Percentiles rank a stretch among this genome's conserved stretches.
Conservation (phyloP, 2,329 filamentous ascomycete species). For the Ophiosphaerella herpotricha region DNA sequence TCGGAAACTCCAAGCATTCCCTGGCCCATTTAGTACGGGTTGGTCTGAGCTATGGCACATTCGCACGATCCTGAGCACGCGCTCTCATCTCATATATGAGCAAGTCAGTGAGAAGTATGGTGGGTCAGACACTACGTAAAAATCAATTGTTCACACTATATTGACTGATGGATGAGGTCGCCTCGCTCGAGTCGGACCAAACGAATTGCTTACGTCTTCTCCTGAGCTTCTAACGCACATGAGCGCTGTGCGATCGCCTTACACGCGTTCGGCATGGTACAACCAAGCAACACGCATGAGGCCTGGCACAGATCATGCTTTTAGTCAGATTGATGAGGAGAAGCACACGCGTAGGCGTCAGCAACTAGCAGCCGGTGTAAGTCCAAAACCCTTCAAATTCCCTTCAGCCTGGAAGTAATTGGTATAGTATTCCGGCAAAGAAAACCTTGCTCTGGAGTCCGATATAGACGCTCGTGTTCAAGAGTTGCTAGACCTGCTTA, state of each 20-base stretch:
- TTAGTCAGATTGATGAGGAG: conserved; percentile 53
- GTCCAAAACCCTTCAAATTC: no score
- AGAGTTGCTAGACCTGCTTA: conserved; percentile 54
- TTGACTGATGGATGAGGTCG: conserved; percentile 25
- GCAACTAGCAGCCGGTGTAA: conserved; percentile 54
- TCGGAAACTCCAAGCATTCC: conserved; percentile 21
- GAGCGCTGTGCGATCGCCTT: conserved; percentile 46
- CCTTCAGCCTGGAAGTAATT: no score
- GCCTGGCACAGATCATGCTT: conserved; percentile 56
- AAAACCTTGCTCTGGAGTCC: conserved; percentile 55
- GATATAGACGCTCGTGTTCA: conserved; percentile 54
- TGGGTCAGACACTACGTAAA: conserved; percentile 6
- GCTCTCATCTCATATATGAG: conserved; percentile 24
- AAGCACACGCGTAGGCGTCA: conserved; percentile 49
- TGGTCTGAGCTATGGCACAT: conserved; percentile 31
- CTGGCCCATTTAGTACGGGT: conserved; percentile 26
- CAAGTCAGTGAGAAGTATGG: conserved; percentile 30
- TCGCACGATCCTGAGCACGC: conserved; percentile 14
- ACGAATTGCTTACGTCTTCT: conserved; percentile 53
- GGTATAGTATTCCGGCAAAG: conserved; percentile 53
- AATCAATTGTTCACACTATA: neutral
- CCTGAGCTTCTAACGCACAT: conserved; percentile 52
- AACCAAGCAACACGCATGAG: conserved; percentile 51
- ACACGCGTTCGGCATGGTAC: conserved; percentile 41
- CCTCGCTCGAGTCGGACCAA: conserved; percentile 53